Conservation (phyloP, 2,329 filamentous ascomycete genomes). For the Fusarium torulosum region DNA sequence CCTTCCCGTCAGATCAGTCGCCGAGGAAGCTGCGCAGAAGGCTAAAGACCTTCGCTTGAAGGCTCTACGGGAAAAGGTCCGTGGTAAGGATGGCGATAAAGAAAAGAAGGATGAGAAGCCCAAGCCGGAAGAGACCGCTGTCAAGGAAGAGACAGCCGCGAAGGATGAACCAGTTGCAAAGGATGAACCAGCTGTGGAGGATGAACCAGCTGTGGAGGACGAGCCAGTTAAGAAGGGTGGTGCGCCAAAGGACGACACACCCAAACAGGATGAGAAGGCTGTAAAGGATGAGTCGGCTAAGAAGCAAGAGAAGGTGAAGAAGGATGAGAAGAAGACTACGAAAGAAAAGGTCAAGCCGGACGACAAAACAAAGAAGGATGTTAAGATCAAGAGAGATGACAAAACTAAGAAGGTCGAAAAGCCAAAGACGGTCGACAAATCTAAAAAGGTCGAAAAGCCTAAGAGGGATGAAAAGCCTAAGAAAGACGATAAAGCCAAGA, state of each 20-base stretch:
- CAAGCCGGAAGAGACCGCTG: background rate
- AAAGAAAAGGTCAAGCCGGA: slow-evolving; percentile 66
- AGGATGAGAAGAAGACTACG: slow-evolving; percentile 55
- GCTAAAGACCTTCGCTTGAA: slow-evolving; percentile 71
- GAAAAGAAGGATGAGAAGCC: background rate
- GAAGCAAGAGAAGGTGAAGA: too few relatives aligned
- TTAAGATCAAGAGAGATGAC: background rate
- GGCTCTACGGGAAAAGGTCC: slow-evolving; percentile 66
- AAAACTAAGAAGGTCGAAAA: background rate
- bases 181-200: too few relatives aligned
- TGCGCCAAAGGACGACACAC: too few relatives aligned
- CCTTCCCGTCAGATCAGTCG: slow-evolving; percentile 66
- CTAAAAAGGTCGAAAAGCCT: background rate
- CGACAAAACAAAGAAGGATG: slow-evolving; percentile 12
- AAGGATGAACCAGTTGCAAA: too few relatives aligned
- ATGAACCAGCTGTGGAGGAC: too few relatives aligned
- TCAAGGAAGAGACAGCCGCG: too few relatives aligned
- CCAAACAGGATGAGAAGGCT: too few relatives aligned
- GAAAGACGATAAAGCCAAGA: background rate
- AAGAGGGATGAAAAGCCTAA: background rate
- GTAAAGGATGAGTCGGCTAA: too few relatives aligned
- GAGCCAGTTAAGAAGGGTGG: too few relatives aligned
- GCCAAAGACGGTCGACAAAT: background rate
- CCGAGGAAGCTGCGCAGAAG: slow-evolving; percentile 74
- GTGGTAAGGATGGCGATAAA: slow-evolving; percentile 58